Conservation (phyloP, 176 grass and related monocot genomes). For the Coix lacrymajobi region DNA sequence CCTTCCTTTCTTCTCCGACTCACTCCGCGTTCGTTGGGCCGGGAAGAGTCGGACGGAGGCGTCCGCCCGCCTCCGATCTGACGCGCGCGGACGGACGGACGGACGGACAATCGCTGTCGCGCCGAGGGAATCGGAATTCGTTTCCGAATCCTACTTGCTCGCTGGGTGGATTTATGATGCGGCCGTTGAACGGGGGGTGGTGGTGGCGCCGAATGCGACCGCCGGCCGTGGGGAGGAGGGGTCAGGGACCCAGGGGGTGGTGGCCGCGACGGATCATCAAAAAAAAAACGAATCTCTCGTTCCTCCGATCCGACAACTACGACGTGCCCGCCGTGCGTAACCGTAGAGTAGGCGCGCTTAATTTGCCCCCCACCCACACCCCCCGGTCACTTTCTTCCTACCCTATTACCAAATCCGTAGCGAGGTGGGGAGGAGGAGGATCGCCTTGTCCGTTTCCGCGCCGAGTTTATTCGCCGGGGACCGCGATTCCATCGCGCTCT, state of each 20-base stretch:
- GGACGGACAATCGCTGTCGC: too few species aligned
- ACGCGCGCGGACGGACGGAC: too few species aligned
- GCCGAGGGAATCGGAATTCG: too few species aligned
- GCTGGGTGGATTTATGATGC: too few species aligned
- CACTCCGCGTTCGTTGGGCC: too few species aligned
- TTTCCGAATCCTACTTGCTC: too few species aligned
- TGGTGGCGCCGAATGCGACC: neutral
- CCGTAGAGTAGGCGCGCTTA: neutral
- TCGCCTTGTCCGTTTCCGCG: neutral
- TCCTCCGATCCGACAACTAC: neutral
- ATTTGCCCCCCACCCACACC: neutral
- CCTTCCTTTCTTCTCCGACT: neutral
- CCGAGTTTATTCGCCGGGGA: neutral
- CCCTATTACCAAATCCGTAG: neutral
- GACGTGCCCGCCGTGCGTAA: neutral
- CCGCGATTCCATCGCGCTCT: neutral
- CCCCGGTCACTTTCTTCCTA: neutral
- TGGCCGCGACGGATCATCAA: too few species aligned
- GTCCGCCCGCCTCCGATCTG: too few species aligned
- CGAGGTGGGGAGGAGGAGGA: too few species aligned
- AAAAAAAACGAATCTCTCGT: neutral
- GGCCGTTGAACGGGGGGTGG: too few species aligned
- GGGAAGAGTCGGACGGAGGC: neutral
- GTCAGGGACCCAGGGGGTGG: too few species aligned
- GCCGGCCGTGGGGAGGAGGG: too few species aligned